Evolutionary conservation across 805 yeast species (phyloP).

Genomic region (Candida yuanshanica): DNA sequence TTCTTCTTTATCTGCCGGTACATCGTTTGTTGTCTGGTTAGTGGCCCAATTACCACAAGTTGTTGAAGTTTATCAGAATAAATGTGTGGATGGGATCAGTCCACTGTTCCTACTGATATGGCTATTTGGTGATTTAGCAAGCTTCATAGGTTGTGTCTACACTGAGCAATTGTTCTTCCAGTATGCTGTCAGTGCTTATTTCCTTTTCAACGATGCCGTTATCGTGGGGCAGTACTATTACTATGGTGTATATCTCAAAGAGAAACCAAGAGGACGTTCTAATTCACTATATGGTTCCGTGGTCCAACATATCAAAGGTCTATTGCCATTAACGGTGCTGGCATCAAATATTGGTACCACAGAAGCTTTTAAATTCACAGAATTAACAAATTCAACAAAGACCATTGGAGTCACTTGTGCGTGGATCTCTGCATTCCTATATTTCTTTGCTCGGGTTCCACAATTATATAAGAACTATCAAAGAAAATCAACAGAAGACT

Average conservation of each 20-base stretch:
- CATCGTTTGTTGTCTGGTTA: constrained; percentile 39
- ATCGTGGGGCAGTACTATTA: constrained; percentile 67
- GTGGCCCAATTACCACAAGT: constrained; percentile 53
- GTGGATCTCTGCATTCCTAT: constrained; percentile 74
- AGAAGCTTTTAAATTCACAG: constrained; percentile 5
- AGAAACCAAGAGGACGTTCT: constrained; percentile 29
- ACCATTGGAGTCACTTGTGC: constrained; percentile 49
- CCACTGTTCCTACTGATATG: constrained; percentile 45
- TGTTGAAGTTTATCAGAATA: constrained; percentile 47
- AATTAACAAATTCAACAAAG: constrained; percentile 2
- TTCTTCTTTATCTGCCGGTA: constrained; percentile 35
- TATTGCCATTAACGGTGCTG: constrained; percentile 20
- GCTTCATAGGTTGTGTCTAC: constrained; percentile 63
- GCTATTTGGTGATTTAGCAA: constrained; percentile 40
- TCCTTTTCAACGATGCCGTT: constrained; percentile 63
- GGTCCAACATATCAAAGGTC: constrained; percentile 11
- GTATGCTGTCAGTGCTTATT: constrained; percentile 63
- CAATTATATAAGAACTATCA: constrained; percentile 72
- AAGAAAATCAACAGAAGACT: constrained; percentile 81
- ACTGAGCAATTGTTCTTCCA: constrained; percentile 83
- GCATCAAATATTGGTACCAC: constrained; percentile 21
- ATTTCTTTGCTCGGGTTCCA: constrained; percentile 76
- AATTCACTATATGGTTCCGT: constrained; percentile 20
- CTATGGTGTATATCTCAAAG: constrained; percentile 40
- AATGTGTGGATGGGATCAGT: constrained; percentile 56